Evolutionary conservation across 805 yeast genomes (phyloP).

Genomic region (Ogataea paraovalis): DNA sequence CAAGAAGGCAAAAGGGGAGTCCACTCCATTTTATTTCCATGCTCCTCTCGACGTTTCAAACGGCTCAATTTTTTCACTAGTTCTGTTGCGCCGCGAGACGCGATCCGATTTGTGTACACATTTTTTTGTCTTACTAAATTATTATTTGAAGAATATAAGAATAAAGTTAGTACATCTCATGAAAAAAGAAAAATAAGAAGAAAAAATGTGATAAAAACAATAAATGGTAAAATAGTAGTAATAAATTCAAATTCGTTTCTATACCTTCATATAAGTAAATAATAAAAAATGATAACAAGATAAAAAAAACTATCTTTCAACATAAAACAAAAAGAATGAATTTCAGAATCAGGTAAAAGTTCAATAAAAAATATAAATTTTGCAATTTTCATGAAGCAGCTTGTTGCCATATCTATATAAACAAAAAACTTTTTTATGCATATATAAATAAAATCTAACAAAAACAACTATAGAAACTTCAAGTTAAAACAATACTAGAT

Average conservation of each 20-base stretch:
- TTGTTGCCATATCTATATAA: conserved; percentile 7
- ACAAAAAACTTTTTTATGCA: conserved; percentile 5
- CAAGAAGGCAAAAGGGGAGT: no score
- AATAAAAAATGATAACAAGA: conserved; percentile 2
- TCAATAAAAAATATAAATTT: conserved; percentile 5
- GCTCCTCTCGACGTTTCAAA: no score
- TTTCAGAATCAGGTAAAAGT: conserved; percentile 14
- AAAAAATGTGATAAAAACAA: neutral
- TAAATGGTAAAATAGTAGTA: conserved; percentile 1
- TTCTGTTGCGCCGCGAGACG: no score
- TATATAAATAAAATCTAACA: conserved; percentile 2
- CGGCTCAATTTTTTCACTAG: no score
- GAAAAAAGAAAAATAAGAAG: neutral
- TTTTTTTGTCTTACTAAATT: neutral
- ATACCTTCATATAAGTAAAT: conserved; percentile 10
- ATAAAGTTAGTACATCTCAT: neutral
- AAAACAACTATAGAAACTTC: neutral
- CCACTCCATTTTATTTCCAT: no score
- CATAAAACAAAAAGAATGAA: conserved; percentile 11
- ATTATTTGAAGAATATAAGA: neutral
- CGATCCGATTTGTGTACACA: no score
- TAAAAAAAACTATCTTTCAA: neutral
- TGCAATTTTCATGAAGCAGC: conserved; percentile 1
- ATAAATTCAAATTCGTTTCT: conserved; percentile 9
- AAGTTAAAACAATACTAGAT: neutral